Base-by-base conservation (phyloP, 1,284 basidiomycete species). In the Trametes versicolor region DNA sequence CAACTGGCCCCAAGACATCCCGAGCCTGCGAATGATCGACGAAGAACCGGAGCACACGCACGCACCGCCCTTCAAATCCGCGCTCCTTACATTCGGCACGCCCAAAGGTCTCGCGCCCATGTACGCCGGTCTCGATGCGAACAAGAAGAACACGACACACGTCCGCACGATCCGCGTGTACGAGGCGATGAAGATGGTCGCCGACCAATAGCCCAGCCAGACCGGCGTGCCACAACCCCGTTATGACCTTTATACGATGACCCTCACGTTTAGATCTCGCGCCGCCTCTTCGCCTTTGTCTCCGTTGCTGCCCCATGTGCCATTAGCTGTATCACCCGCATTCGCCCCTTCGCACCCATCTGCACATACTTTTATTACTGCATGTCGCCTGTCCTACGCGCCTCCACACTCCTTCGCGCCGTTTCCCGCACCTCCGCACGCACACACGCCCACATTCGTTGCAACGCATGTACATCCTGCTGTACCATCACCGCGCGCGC, bases 141-240 rank as follows among this genome's bases (percentile, higher is more conserved):
- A 37, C 58, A 61, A 58, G 37, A 45, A 65, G 45, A 51, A 36
- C 39, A 47, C 63, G 82, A 54, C 77, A 9, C 82, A 86, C 66
- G 78, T 90, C 3, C 85, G 88, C 49, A 83, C 82, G 13, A 82
- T 90, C 64, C 81, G 81, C 39, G 84, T 90, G 10, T 92, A 82
- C 70, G 78, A 83, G 58, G 87, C 85, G 12, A 49, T 65, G 37
- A 77, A 76, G 63, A 50, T 49, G 12, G 43, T 63, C 60, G 54
- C 37, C 25, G 57, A 49, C 60, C 50, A 45, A 9, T 52, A 41
- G 17, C n/a, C 25, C 29, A 13, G 32, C 17, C 21, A 4, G 12
- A 17, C 41, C 17, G 8, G 41, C 15, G 37, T 32, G 41, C 39
- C 51, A 60, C 32, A 43, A 53, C 59, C 37, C 59, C 32, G 41